A percentile compares a stretch with the other conserved stretches of the same genome.
Conservation (phyloP, 2,329 filamentous ascomycete species). For the Verticillium isaacii region DNA sequence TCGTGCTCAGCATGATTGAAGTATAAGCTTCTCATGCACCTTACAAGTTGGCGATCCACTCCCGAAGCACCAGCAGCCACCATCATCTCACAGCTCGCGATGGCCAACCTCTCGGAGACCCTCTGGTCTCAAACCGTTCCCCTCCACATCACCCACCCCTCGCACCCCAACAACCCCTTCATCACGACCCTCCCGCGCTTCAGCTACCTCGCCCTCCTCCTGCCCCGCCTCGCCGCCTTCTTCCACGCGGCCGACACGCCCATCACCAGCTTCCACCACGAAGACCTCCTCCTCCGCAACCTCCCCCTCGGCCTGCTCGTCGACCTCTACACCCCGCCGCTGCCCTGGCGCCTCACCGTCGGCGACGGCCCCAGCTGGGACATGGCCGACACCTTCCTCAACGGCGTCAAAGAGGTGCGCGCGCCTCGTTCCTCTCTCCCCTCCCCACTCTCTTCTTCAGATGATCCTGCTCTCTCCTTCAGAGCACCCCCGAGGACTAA, state of each 20-base stretch:
- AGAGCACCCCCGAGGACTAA: no score
- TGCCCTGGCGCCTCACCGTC: constrained; percentile 53
- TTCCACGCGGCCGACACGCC: constrained; percentile 24
- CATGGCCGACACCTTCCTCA: constrained; percentile 58
- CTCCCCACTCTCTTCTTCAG: not conserved
- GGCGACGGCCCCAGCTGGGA: constrained; percentile 53
- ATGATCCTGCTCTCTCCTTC: no score
- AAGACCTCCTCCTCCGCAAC: constrained; percentile 48
- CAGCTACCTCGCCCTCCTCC: constrained; percentile 53
- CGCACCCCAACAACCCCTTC: constrained; percentile 42
- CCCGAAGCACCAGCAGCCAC: not conserved
- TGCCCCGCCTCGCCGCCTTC: constrained; percentile 49
- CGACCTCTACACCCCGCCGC: constrained; percentile 49
- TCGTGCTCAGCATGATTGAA: not conserved
- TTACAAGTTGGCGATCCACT: not conserved
- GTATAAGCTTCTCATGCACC: not conserved
- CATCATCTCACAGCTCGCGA: not conserved
- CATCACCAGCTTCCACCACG: constrained; percentile 15
- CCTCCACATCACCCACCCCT: constrained; percentile 48
- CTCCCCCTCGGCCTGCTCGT: constrained; percentile 49
- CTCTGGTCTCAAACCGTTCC: constrained; percentile 53
- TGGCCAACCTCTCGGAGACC: constrained; percentile 26
- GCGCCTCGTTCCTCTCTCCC: constrained; percentile 14
- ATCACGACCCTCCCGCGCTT: constrained; percentile 52
- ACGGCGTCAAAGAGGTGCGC: constrained; percentile 57